Percentiles rank a stretch among this genome's conserved stretches.
Evolutionary conservation across 495 filamentous ascomycete species (phyloP).

Genomic region (Xylaria bambusicola): DNA sequence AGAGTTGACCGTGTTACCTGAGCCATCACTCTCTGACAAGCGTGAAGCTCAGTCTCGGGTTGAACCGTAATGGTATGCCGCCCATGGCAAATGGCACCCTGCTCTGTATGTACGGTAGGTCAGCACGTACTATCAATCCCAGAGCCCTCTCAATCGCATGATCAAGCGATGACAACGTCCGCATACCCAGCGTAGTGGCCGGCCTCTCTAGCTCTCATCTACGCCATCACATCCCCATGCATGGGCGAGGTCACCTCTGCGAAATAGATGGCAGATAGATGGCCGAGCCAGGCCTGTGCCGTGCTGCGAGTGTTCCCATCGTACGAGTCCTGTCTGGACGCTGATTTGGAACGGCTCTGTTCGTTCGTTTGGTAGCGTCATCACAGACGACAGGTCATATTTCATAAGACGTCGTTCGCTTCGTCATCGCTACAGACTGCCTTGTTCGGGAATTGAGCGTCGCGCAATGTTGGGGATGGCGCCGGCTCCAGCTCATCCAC

Average conservation of each 20-base stretch:
- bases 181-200: not conserved
- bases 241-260: not conserved
- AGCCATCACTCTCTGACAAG: not conserved
- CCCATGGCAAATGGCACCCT: not conserved
- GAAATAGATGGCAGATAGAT: not conserved
- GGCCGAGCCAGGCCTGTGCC: not conserved
- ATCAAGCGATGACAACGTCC: not conserved
- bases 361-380: not conserved
- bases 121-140: not conserved
- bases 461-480: not conserved
- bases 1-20: slow-evolving; percentile 5
- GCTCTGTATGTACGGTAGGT: no score
- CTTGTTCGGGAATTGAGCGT: slow-evolving; percentile 3
- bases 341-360: slow-evolving; percentile 9
- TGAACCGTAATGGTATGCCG: slow-evolving; percentile 8
- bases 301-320: not conserved
- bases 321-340: slow-evolving; percentile 9
- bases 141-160: slow-evolving; percentile 4
- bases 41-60: not conserved
- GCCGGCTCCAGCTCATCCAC: not conserved
- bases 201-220: not conserved
- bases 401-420: slow-evolving; percentile 1
- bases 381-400: slow-evolving; percentile 19
- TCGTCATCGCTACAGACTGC: slow-evolving; percentile 5
- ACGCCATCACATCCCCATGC: not conserved